These are phyloP conservation scores for Aspergillus glaucus DNA, from an alignment of 2,329 filamentous ascomycete genomes.

Conservation along the genomic window DNA sequence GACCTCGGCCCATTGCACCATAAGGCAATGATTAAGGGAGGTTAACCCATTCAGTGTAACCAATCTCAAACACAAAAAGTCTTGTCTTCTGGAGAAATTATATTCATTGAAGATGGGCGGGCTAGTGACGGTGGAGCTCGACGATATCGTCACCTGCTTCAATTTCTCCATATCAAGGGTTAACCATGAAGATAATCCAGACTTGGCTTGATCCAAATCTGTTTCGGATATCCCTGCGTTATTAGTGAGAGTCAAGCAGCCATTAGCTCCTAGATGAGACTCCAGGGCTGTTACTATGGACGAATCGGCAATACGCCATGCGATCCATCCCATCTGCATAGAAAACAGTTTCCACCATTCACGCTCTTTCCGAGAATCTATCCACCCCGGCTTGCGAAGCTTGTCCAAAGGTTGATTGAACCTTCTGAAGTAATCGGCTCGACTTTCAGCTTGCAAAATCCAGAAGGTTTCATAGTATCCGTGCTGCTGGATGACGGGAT, in stretches of 20 bases:
- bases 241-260: too few species aligned
- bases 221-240: too few species aligned
- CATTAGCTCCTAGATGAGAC: too few species aligned
- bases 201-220: too few species aligned
- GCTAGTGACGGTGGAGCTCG: too few species aligned
- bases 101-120: too few species aligned
- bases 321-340: constrained; percentile 19
- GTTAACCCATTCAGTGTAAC: constrained; percentile 3
- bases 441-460: constrained; percentile 9
- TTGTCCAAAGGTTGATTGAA: not conserved
- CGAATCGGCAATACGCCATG: constrained; percentile 12
- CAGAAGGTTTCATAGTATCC: constrained; percentile 4
- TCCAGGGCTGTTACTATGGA: too few species aligned
- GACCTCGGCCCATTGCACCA: constrained; percentile 12
- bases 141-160: too few species aligned
- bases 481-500: constrained; percentile 3
- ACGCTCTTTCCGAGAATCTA: not conserved
- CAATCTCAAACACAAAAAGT: constrained; percentile 8
- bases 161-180: too few species aligned
- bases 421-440: constrained; percentile 5
- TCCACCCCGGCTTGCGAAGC: constrained; percentile 4
- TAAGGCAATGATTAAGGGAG: constrained; percentile 13
- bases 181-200: too few species aligned
- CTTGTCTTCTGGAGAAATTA: not conserved
- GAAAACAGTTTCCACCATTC: constrained; percentile 15